A percentile compares a stretch with the other conserved stretches of the same genome.
Evolutionary conservation across 2,329 filamentous ascomycete species (phyloP).

Genomic region (Diaporthe destruens): DNA sequence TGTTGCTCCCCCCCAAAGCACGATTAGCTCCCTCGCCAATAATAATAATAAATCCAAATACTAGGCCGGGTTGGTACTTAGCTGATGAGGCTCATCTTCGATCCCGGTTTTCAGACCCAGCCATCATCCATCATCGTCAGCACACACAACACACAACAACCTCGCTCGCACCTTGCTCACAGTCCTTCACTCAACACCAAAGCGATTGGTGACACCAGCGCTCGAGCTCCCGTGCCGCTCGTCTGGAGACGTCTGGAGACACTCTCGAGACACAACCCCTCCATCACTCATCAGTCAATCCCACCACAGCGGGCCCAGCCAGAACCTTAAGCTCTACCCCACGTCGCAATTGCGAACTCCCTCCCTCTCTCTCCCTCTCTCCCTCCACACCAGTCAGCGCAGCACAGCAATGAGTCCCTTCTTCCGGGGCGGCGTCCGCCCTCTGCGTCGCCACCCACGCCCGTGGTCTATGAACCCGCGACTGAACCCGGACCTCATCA

Average conservation of each 20-base stretch:
- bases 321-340: not conserved
- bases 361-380: too few species aligned
- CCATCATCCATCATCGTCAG: conserved; percentile 19
- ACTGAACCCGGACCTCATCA: conserved; percentile 38
- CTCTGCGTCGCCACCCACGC: conserved; percentile 36
- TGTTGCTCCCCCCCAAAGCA: conserved; percentile 1
- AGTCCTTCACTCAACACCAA: not conserved
- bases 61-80: not conserved
- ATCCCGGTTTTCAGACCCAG: conserved; percentile 1
- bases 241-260: not conserved
- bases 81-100: conserved; percentile 25
- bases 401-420: conserved; percentile 40
- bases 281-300: not conserved
- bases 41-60: not conserved
- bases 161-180: not conserved
- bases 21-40: conserved; percentile 21
- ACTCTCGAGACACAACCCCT: not conserved
- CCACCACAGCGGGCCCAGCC: not conserved
- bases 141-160: not conserved
- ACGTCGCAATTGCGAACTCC: conserved; percentile 3
- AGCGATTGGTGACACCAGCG: not conserved
- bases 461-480: conserved; percentile 40
- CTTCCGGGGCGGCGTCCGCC: conserved; percentile 40
- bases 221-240: conserved; percentile 4
- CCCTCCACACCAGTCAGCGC: not conserved